These are phyloP conservation scores for Mycosphaerella sp. DNA, from an alignment of 2,329 filamentous ascomycete genomes.

Conservation along the genomic window DNA sequence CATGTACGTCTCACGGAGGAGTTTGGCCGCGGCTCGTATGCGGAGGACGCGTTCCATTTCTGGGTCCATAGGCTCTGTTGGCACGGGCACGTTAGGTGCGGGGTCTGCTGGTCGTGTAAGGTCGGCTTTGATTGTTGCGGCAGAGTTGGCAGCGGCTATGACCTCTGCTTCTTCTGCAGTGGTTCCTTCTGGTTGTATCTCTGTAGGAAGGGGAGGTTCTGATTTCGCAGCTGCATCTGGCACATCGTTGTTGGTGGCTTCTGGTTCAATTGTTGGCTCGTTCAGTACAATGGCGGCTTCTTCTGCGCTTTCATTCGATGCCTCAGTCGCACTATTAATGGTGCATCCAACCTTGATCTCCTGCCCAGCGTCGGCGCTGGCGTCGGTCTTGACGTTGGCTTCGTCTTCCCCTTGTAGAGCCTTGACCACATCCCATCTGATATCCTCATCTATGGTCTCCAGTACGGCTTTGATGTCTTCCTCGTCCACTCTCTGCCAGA, in stretches of 20 bases:
- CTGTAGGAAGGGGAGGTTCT: conserved; percentile 4
- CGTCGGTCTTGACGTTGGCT: conserved; percentile 30
- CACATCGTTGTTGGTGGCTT: conserved; percentile 4
- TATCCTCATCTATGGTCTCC: conserved; percentile 55
- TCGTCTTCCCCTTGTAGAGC: conserved; percentile 48
- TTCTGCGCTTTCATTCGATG: conserved; percentile 27
- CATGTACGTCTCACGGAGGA: conserved; percentile 73
- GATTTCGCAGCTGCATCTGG: conserved; percentile 2
- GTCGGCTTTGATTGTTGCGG: conserved; percentile 6
- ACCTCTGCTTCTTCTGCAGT: conserved; percentile 7
- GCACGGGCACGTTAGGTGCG: background rate
- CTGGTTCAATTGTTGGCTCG: conserved; percentile 15
- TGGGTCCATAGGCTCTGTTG: conserved; percentile 4
- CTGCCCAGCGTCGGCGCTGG: conserved; percentile 35
- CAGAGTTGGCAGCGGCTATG: conserved; percentile 4
- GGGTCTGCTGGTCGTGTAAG: conserved; percentile 5
- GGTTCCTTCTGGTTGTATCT: conserved; percentile 9
- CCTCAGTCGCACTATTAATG: conserved; percentile 7
- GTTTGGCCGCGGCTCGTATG: conserved; percentile 42
- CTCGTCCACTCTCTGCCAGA: conserved; percentile 79
- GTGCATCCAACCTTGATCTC: conserved; percentile 24
- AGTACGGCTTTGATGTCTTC: conserved; percentile 67
- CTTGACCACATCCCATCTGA: conserved; percentile 57
- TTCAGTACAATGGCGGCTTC: conserved; percentile 32
- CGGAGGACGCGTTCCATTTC: conserved; percentile 27